Conservation (phyloP, 2,329 filamentous ascomycete species). For the Fusarium sp. region DNA sequence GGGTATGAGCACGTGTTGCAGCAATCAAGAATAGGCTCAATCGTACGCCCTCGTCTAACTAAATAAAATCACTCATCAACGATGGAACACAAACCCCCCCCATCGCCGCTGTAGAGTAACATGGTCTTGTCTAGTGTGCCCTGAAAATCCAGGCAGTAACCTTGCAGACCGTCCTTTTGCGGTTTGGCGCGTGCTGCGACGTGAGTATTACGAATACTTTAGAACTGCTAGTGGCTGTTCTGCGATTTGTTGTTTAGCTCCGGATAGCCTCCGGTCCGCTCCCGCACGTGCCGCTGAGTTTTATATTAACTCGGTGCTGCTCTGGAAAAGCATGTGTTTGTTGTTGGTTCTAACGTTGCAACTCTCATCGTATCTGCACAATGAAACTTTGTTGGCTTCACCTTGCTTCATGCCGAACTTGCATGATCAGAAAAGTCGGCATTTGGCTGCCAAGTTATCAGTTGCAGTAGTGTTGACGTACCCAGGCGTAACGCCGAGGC, state of each 20-base stretch:
- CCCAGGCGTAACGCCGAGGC: neutral
- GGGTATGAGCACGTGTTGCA: neutral
- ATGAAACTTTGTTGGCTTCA: neutral
- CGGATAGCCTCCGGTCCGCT: neutral
- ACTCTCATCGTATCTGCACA: neutral
- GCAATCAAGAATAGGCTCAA: neutral
- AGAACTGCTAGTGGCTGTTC: neutral
- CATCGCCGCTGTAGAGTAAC: neutral
- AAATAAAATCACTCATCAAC: constrained; percentile 2
- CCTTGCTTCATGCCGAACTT: neutral
- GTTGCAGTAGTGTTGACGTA: neutral
- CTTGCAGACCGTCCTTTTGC: neutral
- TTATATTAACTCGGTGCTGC: neutral
- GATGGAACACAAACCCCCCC: neutral
- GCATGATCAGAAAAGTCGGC: neutral
- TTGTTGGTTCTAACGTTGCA: neutral
- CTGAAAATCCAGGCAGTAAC: neutral
- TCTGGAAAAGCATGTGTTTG: neutral
- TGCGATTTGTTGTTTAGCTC: neutral
- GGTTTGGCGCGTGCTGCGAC: neutral
- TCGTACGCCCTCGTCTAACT: neutral
- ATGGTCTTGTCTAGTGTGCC: neutral
- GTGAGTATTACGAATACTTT: neutral
- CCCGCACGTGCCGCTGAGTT: neutral
- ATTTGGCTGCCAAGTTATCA: neutral